Evolutionary conservation across 164 flowering plant species (phyloP).

Genomic region (Amborella trichopoda): DNA sequence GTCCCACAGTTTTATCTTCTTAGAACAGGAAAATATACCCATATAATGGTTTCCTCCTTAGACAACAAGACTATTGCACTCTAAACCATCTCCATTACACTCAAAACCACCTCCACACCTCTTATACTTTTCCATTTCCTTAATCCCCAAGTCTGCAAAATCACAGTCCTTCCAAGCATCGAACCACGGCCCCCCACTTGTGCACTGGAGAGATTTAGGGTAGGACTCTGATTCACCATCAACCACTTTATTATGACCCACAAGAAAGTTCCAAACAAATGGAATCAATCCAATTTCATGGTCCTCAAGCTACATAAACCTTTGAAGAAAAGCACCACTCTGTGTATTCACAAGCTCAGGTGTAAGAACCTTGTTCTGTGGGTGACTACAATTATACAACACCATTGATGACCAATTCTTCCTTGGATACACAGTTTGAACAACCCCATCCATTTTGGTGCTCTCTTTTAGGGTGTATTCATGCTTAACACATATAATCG

Average conservation of each 20-base stretch:
- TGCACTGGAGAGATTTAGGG: slow-evolving; percentile 66
- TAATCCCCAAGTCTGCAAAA: slow-evolving; percentile 61
- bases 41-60: no score
- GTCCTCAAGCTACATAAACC: slow-evolving; percentile 76
- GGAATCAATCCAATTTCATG: slow-evolving; percentile 61
- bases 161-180: slow-evolving; percentile 70
- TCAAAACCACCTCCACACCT: background rate
- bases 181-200: slow-evolving; percentile 85
- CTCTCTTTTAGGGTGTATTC: slow-evolving; percentile 66
- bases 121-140: slow-evolving; percentile 25
- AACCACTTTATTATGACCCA: slow-evolving; percentile 54
- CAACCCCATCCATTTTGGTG: slow-evolving; percentile 75
- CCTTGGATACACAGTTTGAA: slow-evolving; percentile 62
- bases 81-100: no score
- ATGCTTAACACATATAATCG: slow-evolving; percentile 71
- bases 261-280: slow-evolving; percentile 73
- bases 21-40: no score
- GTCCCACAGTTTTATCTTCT: no score
- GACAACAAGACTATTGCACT: no score
- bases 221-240: slow-evolving; percentile 30
- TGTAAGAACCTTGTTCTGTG: slow-evolving; percentile 41
- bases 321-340: slow-evolving; percentile 59
- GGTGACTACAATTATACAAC: slow-evolving; percentile 65
- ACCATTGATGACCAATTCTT: slow-evolving; percentile 87
- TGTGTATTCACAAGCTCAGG: slow-evolving; percentile 55